Evolutionary conservation across 148 eudicot species (phyloP), one percentile per base, ranked within the genome.

Genomic region (Pharnaceum exiguum): DNA sequence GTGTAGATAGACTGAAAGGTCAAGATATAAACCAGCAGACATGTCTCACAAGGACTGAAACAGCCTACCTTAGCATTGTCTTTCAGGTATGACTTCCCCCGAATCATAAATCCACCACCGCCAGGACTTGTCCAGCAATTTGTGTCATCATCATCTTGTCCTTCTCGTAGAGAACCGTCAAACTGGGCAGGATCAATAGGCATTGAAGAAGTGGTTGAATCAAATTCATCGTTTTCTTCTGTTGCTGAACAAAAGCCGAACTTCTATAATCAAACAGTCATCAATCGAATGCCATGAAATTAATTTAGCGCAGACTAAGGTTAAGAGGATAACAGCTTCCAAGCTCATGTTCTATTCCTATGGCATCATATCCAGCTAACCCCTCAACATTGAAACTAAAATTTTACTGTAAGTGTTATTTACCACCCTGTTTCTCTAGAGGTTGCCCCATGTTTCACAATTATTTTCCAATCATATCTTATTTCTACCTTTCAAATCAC

Each of bases 91-190:
- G 96, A 83, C 66, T 80, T 80, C 65, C 99, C 99, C 64, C 99
- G 75, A 61, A 94, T 75, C 93, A 78, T 84, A 66, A 89, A 94
- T 66, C 87, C 96, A 11, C 75, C 37, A 44, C 93, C 93, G 66
- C 83, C 79, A 17, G 95, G 99, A 70, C 78, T 77, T 36, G 82
- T 75, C 99, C 99, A 94, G 78, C 99, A 94, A 72, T 94, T 63
- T 62, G 63, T 62, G 55, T 84, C 95, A 32, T 51, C 55, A 35
- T 82, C 95, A 82, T 77, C 80, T 73, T 77, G 83, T 60, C 87
- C 93, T 75, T 69, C 75, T 47, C 60, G 79, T 74, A 94, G 57
- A 23, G 95, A 68, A 66, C 89, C 87, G 65, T 57, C 66, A 73
- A 78, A 80, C 49, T 77, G 74, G 65, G 68, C 67, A 23, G 77